phyloP scores from a whole-genome alignment of 2,329 filamentous ascomycete species.

The Didymella glomerata region DNA sequence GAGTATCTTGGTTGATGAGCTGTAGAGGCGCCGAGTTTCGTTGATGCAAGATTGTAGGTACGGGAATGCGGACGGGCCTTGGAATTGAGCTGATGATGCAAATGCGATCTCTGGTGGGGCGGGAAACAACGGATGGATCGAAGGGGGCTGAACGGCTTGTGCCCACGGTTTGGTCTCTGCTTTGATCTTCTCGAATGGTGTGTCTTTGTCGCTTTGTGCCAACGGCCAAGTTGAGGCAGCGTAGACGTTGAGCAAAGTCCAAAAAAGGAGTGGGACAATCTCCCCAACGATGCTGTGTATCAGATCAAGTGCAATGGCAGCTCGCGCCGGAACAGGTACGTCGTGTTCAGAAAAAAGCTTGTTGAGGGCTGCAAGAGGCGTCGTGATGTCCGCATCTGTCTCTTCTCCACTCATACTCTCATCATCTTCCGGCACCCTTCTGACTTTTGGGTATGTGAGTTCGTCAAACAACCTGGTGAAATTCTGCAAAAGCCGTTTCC shows the following conservation, averaged over 20 bases:
- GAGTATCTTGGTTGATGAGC: slow-evolving; percentile 32
- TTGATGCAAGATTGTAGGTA: slow-evolving; percentile 43
- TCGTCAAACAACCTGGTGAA: slow-evolving; percentile 40
- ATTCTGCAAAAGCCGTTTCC: slow-evolving; percentile 41
- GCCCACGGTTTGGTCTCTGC: slow-evolving; percentile 43
- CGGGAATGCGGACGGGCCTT: slow-evolving; percentile 30
- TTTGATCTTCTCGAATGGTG: slow-evolving; percentile 37
- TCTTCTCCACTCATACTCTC: slow-evolving; percentile 47
- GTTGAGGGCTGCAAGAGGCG: slow-evolving; percentile 44
- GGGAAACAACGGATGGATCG: slow-evolving; percentile 49
- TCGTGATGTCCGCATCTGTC: slow-evolving; percentile 45
- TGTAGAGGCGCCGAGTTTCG: slow-evolving; percentile 45
- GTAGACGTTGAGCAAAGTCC: slow-evolving; percentile 46
- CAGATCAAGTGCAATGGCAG: slow-evolving; percentile 42
- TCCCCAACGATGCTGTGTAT: slow-evolving; percentile 42
- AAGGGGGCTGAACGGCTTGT: slow-evolving; percentile 45
- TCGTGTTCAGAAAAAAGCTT: slow-evolving; percentile 42
- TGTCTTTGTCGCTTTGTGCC: slow-evolving; percentile 11
- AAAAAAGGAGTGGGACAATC: slow-evolving; percentile 45
- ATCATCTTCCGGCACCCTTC: slow-evolving; percentile 41
- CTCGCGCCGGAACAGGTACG: slow-evolving; percentile 38
- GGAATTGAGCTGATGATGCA: slow-evolving; percentile 20
- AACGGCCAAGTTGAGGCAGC: slow-evolving; percentile 24
- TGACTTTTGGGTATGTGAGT: slow-evolving; percentile 39
- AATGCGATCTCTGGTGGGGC: slow-evolving; percentile 46